Percentiles rank a stretch among this genome's conserved stretches.
Evolutionary conservation across 2,329 filamentous ascomycete species (phyloP).

Genomic region (Phoma sp.): DNA sequence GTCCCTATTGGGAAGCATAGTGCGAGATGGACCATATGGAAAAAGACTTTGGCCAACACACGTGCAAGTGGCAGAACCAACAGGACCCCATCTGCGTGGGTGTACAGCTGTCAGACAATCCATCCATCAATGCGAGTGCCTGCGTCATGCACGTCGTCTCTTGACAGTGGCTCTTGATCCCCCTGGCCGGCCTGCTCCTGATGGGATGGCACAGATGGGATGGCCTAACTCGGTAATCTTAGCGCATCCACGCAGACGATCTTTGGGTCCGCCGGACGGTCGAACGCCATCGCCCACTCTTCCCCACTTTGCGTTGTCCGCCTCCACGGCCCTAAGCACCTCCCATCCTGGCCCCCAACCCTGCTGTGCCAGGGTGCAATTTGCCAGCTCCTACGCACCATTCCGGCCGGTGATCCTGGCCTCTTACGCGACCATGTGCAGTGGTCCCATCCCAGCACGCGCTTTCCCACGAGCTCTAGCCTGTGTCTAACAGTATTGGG

Average conservation of each 20-base stretch:
- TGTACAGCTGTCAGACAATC: conserved; percentile 14
- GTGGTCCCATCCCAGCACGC: conserved; percentile 1
- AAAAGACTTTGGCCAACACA: neutral
- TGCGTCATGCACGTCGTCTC: conserved; percentile 15
- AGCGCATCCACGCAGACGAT: conserved; percentile 8
- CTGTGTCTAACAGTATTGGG: conserved; percentile 14
- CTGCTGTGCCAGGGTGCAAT: conserved; percentile 1
- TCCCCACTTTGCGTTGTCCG: conserved; percentile 17
- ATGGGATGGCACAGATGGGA: no score
- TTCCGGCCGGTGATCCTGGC: conserved; percentile 8
- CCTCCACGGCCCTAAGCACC: neutral
- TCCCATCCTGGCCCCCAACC: conserved; percentile 7
- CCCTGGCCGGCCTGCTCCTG: no score
- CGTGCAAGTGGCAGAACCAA: neutral
- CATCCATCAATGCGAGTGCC: conserved; percentile 1
- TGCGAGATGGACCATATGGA: conserved; percentile 10
- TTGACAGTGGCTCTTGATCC: neutral
- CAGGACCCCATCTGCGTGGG: neutral
- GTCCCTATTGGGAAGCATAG: conserved; percentile 13
- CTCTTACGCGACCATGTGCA: neutral
- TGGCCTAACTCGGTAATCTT: neutral
- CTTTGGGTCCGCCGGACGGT: conserved; percentile 7
- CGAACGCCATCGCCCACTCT: conserved; percentile 14
- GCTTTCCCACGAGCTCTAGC: conserved; percentile 1
- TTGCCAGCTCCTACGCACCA: conserved; percentile 1